Evolutionary conservation across 2,329 filamentous ascomycete species (phyloP), one percentile per base, ranked within the genome.

Genomic region (Calonectria henricotiae): DNA sequence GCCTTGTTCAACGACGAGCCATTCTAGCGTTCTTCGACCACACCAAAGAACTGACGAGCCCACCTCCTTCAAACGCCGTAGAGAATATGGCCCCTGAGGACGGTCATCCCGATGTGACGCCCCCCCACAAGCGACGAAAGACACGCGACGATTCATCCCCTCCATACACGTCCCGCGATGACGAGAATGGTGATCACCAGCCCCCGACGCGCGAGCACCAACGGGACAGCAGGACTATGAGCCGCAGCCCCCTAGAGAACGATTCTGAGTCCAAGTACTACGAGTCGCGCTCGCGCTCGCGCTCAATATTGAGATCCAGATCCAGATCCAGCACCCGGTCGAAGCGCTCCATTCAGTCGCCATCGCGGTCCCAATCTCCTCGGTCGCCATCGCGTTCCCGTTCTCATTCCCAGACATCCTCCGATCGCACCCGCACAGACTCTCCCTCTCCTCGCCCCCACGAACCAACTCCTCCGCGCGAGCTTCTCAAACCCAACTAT

Each of bases 401-500:
- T 3, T 81, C 78, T 4, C 70, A 61, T 39, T 80, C 80, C 3
- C 73, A 73, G 44, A 75, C 75, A 37, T 80, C 82, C 3, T 79
- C 79, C 13, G 76, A 78, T 58, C 79, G 78, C 47, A 80, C 80
- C 43, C 76, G 76, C 62, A 77, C 79, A 41, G 77, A 80, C 32
- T 79, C 78, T n/a, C 70, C 75, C 67, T 77, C 76, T 1, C 76
- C 77, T 4, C 55, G 44, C 44, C 76, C 71, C 54, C 74, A 71
- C 63, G 78, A 76, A 35, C 79, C 82, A 13, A 79, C 83, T 7
- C 83, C 81, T 66, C 84, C 83, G 13, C 82, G 80, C 27, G 87
- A 90, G 71, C 88, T 90, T 4, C 85, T 86, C 25, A 83, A 82
- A 27, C 88, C 95, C 17, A 87, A 92, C 79, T 97, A 95, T 84